Evolutionary conservation across 2,329 filamentous ascomycete species (phyloP).

Genomic region (Lachnellula hyalina): DNA sequence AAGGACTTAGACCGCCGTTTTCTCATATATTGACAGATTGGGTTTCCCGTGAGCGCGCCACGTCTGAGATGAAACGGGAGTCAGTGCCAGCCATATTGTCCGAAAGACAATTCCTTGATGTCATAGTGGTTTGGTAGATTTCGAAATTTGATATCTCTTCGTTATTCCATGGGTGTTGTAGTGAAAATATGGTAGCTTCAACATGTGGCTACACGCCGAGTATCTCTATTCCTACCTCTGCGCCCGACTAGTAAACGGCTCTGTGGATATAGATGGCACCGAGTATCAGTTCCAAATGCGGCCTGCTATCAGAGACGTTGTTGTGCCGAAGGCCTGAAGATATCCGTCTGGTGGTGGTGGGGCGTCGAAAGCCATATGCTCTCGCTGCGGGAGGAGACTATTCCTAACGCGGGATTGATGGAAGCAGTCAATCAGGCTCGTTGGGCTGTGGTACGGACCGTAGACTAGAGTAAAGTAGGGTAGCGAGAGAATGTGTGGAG

Average conservation of each 20-base stretch:
- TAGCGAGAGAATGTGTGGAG: not conserved
- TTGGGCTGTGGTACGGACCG: not conserved
- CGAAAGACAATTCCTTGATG: too few species aligned
- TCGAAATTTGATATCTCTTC: too few species aligned
- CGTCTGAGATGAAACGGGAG: too few species aligned
- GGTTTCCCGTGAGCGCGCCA: too few species aligned
- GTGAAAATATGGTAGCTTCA: too few species aligned
- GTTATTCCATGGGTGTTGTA: too few species aligned
- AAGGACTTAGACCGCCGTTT: too few species aligned
- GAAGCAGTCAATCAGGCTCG: not conserved
- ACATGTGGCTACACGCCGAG: too few species aligned
- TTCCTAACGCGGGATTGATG: not conserved
- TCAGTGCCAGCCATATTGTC: too few species aligned
- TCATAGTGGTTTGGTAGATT: too few species aligned
- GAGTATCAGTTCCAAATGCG: not conserved
- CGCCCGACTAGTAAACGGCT: not conserved
- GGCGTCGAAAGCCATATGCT: not conserved
- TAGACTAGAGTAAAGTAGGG: not conserved
- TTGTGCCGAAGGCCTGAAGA: not conserved
- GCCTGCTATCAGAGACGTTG: not conserved
- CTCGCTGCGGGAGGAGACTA: not conserved
- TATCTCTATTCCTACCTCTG: too few species aligned
- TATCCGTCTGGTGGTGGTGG: not conserved
- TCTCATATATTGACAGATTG: too few species aligned
- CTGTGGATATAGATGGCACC: not conserved